These are phyloP conservation scores for Cladosporium sp. DNA, from an alignment of 2,329 filamentous ascomycete species.

Conservation along the genomic window DNA sequence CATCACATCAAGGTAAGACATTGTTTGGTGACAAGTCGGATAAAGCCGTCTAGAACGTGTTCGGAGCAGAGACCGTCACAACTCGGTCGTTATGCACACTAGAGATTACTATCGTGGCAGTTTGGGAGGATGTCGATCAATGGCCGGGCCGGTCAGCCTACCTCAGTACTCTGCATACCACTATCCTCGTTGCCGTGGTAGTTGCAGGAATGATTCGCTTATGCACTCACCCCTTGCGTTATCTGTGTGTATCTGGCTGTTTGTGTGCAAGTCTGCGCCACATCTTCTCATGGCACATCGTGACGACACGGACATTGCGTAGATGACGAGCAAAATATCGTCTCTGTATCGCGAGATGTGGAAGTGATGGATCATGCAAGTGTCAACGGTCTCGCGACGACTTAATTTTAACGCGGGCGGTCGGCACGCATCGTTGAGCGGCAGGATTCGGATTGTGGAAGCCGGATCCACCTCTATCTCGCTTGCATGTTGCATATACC, in stretches of 20 bases:
- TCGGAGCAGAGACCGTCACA: background rate
- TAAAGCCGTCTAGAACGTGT: background rate
- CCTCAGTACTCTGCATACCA: background rate
- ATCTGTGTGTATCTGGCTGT: background rate
- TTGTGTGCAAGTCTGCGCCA: too few relatives aligned
- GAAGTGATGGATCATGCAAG: too few relatives aligned
- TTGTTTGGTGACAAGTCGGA: slow-evolving; percentile 1
- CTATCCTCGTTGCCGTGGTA: background rate
- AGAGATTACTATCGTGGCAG: background rate
- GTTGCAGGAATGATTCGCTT: background rate
- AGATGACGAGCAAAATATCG: too few relatives aligned
- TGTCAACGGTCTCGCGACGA: too few relatives aligned
- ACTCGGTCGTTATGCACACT: background rate
- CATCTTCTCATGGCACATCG: too few relatives aligned
- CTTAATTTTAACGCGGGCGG: background rate
- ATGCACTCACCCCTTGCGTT: background rate
- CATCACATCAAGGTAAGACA: slow-evolving; percentile 1
- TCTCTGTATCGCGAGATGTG: too few relatives aligned
- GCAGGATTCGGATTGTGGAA: background rate
- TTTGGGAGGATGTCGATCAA: background rate
- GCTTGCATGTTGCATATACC: background rate
- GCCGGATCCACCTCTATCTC: background rate
- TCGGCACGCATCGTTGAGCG: background rate
- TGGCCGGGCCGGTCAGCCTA: background rate
- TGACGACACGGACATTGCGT: too few relatives aligned